Evolutionary conservation across 768 basidiomycete genomes (phyloP), one percentile per base, ranked within the genome.

Genomic region (Mycena rosella): DNA sequence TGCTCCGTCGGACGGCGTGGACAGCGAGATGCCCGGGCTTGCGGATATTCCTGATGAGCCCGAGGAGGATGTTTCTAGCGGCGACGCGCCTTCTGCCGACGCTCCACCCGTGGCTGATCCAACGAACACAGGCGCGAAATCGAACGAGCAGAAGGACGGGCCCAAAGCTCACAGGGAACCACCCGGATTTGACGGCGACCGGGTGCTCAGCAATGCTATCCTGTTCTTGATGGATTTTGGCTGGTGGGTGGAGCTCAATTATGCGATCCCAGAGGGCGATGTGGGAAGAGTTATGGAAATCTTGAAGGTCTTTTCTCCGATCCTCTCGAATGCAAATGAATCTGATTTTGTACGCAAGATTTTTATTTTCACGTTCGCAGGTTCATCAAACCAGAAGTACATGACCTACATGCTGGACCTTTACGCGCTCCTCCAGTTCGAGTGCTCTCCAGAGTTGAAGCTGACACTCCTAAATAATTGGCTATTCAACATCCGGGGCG

Each of bases 251-350:
- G 77, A 78, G 29, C 48, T 73, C 14, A 60, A 67, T 10, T 72
- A 74, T 54, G 73, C 78, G 2, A 65, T 74, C 26, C 60, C 78
- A 15, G 77, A 78, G 42, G 78, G 79, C 3, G 75, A 78, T 66
- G 68, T 74, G 40, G 78, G 79, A 0, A 67, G 75, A 8, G 70
- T 75, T 3, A 1, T 57, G 76, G 42, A 44, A 10, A 44, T 44
- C 2, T 44, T 44, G 13, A 44, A 44, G 42, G 20, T 44, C 20
- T n/a, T n/a, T n/a, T n/a, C n/a, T n/a, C n/a, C n/a, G n/a, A n/a
- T n/a, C n/a, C n/a, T n/a, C n/a, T n/a, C n/a, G n/a, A n/a, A n/a
- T n/a, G n/a, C n/a, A n/a, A n/a, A n/a, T n/a, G n/a, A n/a, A n/a
- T n/a, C n/a, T n/a, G n/a, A n/a, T n/a, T n/a, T n/a, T n/a, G n/a